phyloP scores from a whole-genome alignment of 495 filamentous ascomycete genomes.

The Tetracladium setigerum region DNA sequence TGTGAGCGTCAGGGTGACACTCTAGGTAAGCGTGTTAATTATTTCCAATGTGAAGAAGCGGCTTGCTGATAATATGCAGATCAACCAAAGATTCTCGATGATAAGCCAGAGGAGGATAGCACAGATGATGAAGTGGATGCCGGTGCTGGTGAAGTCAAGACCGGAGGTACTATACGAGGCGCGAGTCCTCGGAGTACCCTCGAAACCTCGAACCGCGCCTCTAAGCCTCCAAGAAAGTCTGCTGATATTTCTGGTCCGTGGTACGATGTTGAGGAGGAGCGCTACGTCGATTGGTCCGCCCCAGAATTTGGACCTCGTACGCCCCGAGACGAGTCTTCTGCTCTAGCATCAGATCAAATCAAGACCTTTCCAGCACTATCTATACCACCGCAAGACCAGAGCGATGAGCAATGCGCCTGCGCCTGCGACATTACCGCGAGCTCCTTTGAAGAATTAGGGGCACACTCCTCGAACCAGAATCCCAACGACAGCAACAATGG shows the following conservation, averaged over 20 bases:
- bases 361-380: constrained; percentile 7
- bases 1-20: constrained; percentile 4
- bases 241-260: constrained; percentile 5
- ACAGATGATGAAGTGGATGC: constrained; percentile 1
- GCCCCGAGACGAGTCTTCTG: constrained; percentile 9
- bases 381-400: constrained; percentile 12
- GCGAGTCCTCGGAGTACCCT: constrained; percentile 4
- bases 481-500: constrained; percentile 11
- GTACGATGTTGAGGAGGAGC: constrained; percentile 7
- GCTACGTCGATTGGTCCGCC: neutral
- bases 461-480: neutral
- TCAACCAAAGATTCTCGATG: constrained; percentile 12
- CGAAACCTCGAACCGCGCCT: constrained; percentile 9
- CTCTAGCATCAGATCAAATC: constrained; percentile 14
- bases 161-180: constrained; percentile 4
- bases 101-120: neutral
- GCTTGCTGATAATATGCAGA: constrained; percentile 13
- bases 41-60: constrained; percentile 2
- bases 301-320: constrained; percentile 1
- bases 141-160: constrained; percentile 10
- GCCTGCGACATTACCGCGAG: no score
- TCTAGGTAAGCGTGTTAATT: constrained; percentile 6
- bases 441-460: no score
- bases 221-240: neutral
- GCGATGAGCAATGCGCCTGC: constrained; percentile 9